Conservation (phyloP, 129 eudicot species). For the Chrysanthemum lavandulifolium region DNA sequence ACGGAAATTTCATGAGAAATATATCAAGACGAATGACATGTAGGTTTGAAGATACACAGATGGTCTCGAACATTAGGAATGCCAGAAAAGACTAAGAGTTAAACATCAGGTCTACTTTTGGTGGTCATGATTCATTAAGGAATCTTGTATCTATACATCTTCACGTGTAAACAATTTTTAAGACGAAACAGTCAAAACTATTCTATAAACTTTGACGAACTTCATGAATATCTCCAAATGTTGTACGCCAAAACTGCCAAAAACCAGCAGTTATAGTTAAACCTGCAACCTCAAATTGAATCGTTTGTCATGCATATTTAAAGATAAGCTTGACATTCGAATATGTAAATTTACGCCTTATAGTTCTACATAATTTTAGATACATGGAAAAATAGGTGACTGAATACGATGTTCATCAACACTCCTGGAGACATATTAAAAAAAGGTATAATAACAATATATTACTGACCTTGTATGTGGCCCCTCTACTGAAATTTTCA, state of each 20-base stretch:
- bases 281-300: neutral
- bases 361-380: neutral
- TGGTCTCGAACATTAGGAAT: neutral
- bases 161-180: neutral
- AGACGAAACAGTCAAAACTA: neutral
- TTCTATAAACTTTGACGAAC: neutral
- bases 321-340: neutral
- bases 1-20: too few species aligned
- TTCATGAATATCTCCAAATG: neutral
- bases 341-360: neutral
- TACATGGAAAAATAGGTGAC: neutral
- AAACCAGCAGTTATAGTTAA: neutral
- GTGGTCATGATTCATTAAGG: neutral
- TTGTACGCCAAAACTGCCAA: neutral
- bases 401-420: neutral
- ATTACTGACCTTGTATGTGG: conserved; percentile 2
- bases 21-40: too few species aligned
- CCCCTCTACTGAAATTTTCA: neutral
- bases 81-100: too few species aligned
- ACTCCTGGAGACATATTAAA: neutral
- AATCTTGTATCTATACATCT: neutral
- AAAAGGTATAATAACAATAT: neutral
- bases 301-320: too few species aligned
- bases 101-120: too few species aligned
- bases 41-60: too few species aligned